These are phyloP conservation scores for Neurospora crassa DNA, from an alignment of 2,329 filamentous ascomycete genomes.

Conservation along the genomic window DNA sequence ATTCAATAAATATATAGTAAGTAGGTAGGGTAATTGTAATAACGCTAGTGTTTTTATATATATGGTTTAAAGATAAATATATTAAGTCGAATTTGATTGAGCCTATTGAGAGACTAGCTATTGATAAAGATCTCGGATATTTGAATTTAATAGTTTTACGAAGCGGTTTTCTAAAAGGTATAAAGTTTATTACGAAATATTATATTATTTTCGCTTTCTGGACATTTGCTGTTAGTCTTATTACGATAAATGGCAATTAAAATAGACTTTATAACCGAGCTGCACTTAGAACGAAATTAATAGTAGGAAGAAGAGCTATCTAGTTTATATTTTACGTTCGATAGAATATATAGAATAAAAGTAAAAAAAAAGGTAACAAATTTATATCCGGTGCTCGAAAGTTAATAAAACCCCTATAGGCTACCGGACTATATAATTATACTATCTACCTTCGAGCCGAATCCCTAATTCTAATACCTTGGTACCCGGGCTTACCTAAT, in stretches of 20 bases:
- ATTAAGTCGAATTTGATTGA: background rate
- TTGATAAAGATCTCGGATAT: background rate
- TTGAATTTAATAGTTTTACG: background rate
- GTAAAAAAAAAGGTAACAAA: background rate
- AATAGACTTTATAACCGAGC: background rate
- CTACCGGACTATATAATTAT: background rate
- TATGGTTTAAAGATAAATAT: background rate
- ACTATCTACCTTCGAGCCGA: background rate
- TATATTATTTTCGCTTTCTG: background rate
- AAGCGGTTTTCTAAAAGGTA: background rate
- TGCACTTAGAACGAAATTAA: background rate
- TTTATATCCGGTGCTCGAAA: background rate
- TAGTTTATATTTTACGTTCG: background rate
- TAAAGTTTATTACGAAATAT: background rate
- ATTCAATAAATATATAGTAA: background rate
- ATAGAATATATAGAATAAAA: background rate
- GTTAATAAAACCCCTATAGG: background rate
- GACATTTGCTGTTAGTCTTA: background rate
- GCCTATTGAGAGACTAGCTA: background rate
- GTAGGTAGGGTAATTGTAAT: background rate
- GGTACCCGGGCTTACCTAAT: background rate
- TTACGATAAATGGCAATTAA: background rate
- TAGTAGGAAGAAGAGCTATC: background rate
- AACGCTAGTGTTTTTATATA: background rate
- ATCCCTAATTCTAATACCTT: background rate